A percentile compares a stretch with the other conserved stretches of the same genome.
These are phyloP conservation scores for Coffea humblotiana DNA, from an alignment of 305 asterid genomes.

Conservation along the genomic window DNA sequence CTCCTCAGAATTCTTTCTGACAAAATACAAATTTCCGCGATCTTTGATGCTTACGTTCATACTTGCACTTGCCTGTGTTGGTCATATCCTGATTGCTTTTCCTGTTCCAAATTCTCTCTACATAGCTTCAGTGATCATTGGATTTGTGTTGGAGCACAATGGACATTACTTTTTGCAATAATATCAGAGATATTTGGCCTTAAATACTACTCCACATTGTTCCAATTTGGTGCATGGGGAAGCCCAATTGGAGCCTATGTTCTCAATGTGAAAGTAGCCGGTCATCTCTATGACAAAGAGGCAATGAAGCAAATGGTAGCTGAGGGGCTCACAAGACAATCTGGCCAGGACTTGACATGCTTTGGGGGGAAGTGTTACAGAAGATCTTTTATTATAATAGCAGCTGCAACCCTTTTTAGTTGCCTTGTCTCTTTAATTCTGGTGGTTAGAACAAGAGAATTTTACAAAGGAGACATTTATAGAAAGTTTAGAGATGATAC, in stretches of 20 bases:
- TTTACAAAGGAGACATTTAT: slow-evolving; percentile 53
- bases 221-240: slow-evolving; percentile 52
- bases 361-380: slow-evolving; percentile 53
- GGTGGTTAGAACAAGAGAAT: slow-evolving; percentile 51
- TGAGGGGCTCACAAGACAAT: slow-evolving; percentile 30
- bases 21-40: slow-evolving; percentile 50
- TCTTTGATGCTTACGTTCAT: slow-evolving; percentile 50
- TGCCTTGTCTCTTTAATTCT: slow-evolving; percentile 37
- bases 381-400: slow-evolving; percentile 46
- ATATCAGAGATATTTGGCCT: slow-evolving; percentile 61
- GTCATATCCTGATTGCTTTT: slow-evolving; percentile 57
- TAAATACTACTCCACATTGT: slow-evolving; percentile 57
- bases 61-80: slow-evolving; percentile 47
- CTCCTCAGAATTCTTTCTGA: slow-evolving; percentile 44
- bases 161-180: slow-evolving; percentile 64
- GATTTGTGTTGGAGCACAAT: slow-evolving; percentile 66
- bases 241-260: slow-evolving; percentile 62
- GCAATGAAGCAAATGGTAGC: slow-evolving; percentile 49
- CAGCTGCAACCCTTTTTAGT: slow-evolving; percentile 42
- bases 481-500: slow-evolving; percentile 48
- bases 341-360: slow-evolving; percentile 50
- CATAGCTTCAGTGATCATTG: slow-evolving; percentile 43
- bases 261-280: slow-evolving; percentile 53
- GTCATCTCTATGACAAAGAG: slow-evolving; percentile 54
- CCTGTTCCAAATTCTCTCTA: slow-evolving; percentile 49